A percentile compares a stretch with the other conserved stretches of the same genome.
Conservation (phyloP, 768 basidiomycete species). For the Multifurca ochricompacta region DNA sequence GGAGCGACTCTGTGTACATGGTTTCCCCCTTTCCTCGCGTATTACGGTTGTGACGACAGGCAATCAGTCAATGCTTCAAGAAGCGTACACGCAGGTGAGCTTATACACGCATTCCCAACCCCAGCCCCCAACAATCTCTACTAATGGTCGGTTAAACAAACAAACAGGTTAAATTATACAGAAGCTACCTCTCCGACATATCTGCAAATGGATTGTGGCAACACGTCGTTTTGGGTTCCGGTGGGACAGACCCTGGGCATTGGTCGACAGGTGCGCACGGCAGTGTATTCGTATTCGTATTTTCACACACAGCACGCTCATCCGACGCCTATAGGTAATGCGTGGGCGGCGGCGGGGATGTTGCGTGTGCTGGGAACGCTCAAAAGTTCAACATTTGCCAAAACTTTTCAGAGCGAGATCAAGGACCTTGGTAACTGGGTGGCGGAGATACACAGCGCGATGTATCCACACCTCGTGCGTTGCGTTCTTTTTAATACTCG, state of each 20-base stretch:
- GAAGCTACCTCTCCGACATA: slow-evolving; percentile 51
- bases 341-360: slow-evolving; percentile 86
- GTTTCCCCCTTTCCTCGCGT: slow-evolving; percentile 82
- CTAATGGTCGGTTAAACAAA: not conserved
- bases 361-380: slow-evolving; percentile 75
- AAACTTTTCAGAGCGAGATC: slow-evolving; percentile 42
- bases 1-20: slow-evolving; percentile 82
- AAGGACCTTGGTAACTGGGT: slow-evolving; percentile 58
- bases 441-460: slow-evolving; percentile 62
- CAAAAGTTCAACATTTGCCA: slow-evolving; percentile 47
- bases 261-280: slow-evolving; percentile 70
- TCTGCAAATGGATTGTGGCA: slow-evolving; percentile 56
- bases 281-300: no score
- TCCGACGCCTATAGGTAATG: slow-evolving; percentile 51
- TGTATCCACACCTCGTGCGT: slow-evolving; percentile 56
- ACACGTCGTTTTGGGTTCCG: slow-evolving; percentile 57
- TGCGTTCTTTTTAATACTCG: no score
- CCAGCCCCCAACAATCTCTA: no score
- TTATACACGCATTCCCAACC: not conserved
- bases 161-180: slow-evolving; percentile 50
- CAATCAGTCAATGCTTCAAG: slow-evolving; percentile 50
- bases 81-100: slow-evolving; percentile 54
- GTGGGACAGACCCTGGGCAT: slow-evolving; percentile 53
- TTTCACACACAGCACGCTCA: not conserved
- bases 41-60: slow-evolving; percentile 60